These are phyloP conservation scores for Santalum album DNA, from an alignment of 164 flowering plant species.

Conservation along the genomic window DNA sequence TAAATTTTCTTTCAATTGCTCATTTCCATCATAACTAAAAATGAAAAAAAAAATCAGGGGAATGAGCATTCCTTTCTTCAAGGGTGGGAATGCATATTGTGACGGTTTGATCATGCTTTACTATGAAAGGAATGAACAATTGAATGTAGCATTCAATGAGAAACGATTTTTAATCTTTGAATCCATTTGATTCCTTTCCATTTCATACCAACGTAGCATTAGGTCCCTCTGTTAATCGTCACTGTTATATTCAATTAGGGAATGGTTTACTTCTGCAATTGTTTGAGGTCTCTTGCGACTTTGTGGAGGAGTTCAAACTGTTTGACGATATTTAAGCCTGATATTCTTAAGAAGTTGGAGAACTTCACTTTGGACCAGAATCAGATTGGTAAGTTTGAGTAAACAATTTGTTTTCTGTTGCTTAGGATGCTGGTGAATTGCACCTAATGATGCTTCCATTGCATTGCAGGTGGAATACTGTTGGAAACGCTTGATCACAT, in stretches of 20 bases:
- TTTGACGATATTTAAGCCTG: neutral
- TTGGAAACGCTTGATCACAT: constrained; percentile 39
- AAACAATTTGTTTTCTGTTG: too few species aligned
- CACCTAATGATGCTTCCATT: constrained; percentile 1
- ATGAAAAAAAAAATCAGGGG: too few species aligned
- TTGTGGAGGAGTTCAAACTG: neutral
- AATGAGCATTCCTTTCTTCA: too few species aligned
- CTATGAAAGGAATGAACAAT: too few species aligned
- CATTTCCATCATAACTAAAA: too few species aligned
- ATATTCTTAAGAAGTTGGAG: neutral
- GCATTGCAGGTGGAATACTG: constrained; percentile 29
- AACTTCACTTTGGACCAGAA: neutral
- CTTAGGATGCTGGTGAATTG: too few species aligned
- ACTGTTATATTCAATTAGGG: neutral
- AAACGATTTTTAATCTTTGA: neutral
- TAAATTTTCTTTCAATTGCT: too few species aligned
- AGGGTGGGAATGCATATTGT: too few species aligned
- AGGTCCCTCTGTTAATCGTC: neutral
- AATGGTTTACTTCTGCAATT: neutral
- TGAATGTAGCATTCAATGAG: too few species aligned
- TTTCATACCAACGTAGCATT: too few species aligned
- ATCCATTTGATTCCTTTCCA: too few species aligned
- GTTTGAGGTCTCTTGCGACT: neutral
- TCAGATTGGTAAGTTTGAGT: neutral
- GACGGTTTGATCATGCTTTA: too few species aligned